Evolutionary conservation across 1,284 basidiomycete genomes (phyloP).

Genomic region (Wallemia mellicola): DNA sequence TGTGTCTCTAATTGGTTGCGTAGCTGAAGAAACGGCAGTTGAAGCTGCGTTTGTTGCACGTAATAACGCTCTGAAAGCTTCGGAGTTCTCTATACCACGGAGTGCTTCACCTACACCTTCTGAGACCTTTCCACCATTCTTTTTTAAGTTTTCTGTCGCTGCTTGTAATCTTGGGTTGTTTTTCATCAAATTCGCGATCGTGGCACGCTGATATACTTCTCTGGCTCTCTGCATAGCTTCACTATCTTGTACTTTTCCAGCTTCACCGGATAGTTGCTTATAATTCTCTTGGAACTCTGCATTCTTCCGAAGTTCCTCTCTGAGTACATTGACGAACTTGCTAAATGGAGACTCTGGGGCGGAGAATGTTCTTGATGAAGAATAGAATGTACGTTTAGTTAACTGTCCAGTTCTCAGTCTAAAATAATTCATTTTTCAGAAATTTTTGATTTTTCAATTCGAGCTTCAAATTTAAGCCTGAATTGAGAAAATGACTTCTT

Average conservation of each 20-base stretch:
- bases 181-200: slow-evolving; percentile 80
- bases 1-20: slow-evolving; percentile 79
- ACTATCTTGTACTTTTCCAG: slow-evolving; percentile 83
- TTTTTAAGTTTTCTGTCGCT: slow-evolving; percentile 67
- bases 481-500: not conserved
- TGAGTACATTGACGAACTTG: slow-evolving; percentile 78
- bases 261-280: slow-evolving; percentile 86
- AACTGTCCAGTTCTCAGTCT: not conserved
- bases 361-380: not conserved
- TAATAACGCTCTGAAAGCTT: slow-evolving; percentile 37
- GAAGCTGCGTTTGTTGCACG: slow-evolving; percentile 15
- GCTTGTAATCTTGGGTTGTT: slow-evolving; percentile 75
- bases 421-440: not conserved
- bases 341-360: slow-evolving; percentile 66
- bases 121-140: slow-evolving; percentile 64
- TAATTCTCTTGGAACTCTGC: slow-evolving; percentile 85
- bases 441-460: not conserved
- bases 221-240: slow-evolving; percentile 79
- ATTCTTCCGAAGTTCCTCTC: slow-evolving; percentile 75
- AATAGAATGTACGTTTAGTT: not conserved
- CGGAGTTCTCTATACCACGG: slow-evolving; percentile 73
- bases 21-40: slow-evolving; percentile 45
- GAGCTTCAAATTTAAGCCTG: not conserved
- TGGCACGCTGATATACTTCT: slow-evolving; percentile 71
- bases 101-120: slow-evolving; percentile 78